phyloP scores from a whole-genome alignment of 140 eudicot genomes.

The Anethum foeniculum region DNA sequence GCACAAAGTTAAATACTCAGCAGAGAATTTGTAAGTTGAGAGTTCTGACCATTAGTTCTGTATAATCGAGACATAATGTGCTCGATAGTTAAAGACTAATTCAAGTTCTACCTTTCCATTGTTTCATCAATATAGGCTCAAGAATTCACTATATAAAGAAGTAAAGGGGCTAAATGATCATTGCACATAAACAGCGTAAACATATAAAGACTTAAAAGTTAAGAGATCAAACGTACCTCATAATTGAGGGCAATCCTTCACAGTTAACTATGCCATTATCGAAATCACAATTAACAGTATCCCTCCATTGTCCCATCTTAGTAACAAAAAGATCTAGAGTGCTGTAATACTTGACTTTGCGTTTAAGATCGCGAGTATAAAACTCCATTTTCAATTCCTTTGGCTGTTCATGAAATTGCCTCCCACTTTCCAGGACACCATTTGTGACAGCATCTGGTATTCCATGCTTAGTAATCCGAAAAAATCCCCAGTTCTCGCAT shows the following conservation, averaged over 20 bases:
- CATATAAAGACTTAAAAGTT: background rate
- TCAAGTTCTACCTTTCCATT: no score
- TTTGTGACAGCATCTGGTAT: background rate
- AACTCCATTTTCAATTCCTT: constrained; percentile 8
- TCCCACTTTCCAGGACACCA: background rate
- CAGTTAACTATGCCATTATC: background rate
- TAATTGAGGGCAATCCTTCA: background rate
- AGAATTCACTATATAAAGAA: no score
- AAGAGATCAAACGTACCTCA: background rate
- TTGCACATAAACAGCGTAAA: background rate
- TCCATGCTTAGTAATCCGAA: constrained; percentile 8
- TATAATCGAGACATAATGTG: no score
- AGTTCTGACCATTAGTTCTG: background rate
- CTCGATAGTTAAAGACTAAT: no score
- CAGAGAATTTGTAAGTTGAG: no score
- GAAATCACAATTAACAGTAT: background rate
- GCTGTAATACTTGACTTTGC: background rate
- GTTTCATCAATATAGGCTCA: no score
- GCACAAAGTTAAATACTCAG: no score
- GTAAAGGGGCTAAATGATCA: background rate
- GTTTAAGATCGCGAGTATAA: constrained; percentile 1
- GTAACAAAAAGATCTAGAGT: constrained; percentile 3
- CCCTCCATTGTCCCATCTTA: constrained; percentile 13
- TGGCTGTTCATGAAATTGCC: constrained; percentile 5
- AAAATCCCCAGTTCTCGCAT: constrained; percentile 6